Conservation (phyloP, 2,329 filamentous ascomycete species). For the Hypoxylon sp. region DNA sequence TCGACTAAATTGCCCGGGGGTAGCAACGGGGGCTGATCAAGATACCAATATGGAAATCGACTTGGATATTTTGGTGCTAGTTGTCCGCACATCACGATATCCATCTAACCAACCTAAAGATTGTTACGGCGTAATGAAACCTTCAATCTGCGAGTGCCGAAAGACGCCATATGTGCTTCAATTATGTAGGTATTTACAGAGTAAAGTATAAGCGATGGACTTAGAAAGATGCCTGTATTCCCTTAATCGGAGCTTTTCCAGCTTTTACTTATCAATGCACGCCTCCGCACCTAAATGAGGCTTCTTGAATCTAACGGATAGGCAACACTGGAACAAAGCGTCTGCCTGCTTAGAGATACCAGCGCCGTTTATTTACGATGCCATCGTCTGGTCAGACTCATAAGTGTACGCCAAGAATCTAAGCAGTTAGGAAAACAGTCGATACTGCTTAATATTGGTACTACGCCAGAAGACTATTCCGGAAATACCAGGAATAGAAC, state of each 20-base stretch:
- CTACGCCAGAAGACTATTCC: not conserved
- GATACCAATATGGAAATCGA: constrained; percentile 35
- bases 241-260: constrained; percentile 30
- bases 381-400: not conserved
- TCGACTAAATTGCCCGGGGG: constrained; percentile 36
- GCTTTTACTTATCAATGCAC: constrained; percentile 19
- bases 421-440: not conserved
- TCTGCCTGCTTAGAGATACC: not conserved
- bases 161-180: constrained; percentile 11
- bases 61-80: constrained; percentile 36
- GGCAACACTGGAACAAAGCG: not conserved
- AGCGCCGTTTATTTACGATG: not conserved
- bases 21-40: constrained; percentile 35
- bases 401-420: not conserved
- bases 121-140: constrained; percentile 21
- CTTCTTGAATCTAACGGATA: constrained; percentile 18
- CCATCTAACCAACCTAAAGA: constrained; percentile 26
- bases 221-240: constrained; percentile 3
- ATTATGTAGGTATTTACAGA: constrained; percentile 15
- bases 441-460: not conserved
- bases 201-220: constrained; percentile 4
- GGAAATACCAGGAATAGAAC: not conserved
- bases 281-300: constrained; percentile 22
- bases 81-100: constrained; percentile 39
- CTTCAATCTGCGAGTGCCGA: constrained; percentile 18